phyloP scores from a whole-genome alignment of 73 alveolate species.

The Symbiodinium natans region DNA sequence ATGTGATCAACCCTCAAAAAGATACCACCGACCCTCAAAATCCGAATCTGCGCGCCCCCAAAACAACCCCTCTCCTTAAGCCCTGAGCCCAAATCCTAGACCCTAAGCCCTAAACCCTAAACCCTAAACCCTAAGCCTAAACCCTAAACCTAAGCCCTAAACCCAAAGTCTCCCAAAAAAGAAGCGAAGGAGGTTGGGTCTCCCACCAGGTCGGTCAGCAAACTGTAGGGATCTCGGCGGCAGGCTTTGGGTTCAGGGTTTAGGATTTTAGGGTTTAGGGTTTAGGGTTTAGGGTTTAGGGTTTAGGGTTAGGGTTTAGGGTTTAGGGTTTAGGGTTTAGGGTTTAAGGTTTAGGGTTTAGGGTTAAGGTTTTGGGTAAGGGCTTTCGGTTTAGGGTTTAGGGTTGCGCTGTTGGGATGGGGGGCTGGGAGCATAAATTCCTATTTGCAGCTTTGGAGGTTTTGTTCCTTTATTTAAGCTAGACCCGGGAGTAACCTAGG shows the following conservation, averaged over 20 bases:
- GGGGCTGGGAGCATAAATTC: too few species aligned
- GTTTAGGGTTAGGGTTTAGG: background rate
- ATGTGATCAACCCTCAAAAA: too few species aligned
- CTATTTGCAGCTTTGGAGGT: too few species aligned
- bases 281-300: background rate
- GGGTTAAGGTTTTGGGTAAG: too few species aligned
- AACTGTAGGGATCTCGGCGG: background rate
- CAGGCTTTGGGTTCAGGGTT: background rate
- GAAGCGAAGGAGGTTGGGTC: background rate
- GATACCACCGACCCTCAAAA: too few species aligned
- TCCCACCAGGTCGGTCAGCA: background rate
- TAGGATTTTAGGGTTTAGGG: background rate
- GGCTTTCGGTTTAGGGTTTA: too few species aligned
- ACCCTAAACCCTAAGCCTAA: background rate
- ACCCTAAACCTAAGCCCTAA: background rate
- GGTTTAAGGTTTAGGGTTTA: background rate
- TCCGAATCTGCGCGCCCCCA: background rate
- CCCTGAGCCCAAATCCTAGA: background rate
- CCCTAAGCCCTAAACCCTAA: background rate
- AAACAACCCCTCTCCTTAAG: background rate
- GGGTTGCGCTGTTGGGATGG: too few species aligned
- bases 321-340: background rate
- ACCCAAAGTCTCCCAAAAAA: background rate
- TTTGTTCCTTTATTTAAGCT: too few species aligned
- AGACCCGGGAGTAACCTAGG: too few species aligned